Evolutionary conservation across 2,329 filamentous ascomycete species (phyloP), one percentile per base, ranked within the genome.

Genomic region (Pestalotiopsis fici): DNA sequence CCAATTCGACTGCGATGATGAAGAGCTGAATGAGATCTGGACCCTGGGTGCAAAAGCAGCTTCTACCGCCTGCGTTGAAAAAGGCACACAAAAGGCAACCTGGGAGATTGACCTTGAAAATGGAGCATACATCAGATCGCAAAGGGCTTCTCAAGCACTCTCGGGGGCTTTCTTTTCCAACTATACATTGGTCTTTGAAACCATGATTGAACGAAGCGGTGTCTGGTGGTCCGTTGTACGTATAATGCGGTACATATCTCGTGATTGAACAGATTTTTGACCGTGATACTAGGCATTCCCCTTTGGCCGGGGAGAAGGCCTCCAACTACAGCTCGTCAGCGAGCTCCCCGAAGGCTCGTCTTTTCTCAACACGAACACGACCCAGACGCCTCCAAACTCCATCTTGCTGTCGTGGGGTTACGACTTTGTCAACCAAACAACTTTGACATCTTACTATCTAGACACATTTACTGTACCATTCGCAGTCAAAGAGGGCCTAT

Each of bases 171-270:
- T 23, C 0, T 74, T 76, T 12, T 67, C 69, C 47, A 78, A 81
- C 59, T 82, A 83, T 62, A 81, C 77, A 0, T 65, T 83, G 35
- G 70, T 73, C 0, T 82, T 83, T 60, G 72, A 73, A 1, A 76
- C 76, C 2, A 81, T 79, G 64, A 82, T 83, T 50, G 73, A 72
- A 4, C 71, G 75, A 21, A 80, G 77, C 5, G 81, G 81, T 2
- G 76, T 74, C 9, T 78, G 81, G n/a, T 83, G 79, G 80, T 73
- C 71, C 9, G 71, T 79, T 39, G 77, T 75, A 11, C 74, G 70
- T 54, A 60, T 37, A 69, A 66, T 2, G 39, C 65, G 5, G 4
- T 7, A 12, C 6, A 50, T 5, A 5, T 35, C 13, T 55, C 5
- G n/a, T 31, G 11, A 25, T 31, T 50, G 21, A 23, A 61, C 4